Evolutionary conservation across 1,139 yeast species (phyloP).

Genomic region (Nakaseomyces nivariensis): DNA sequence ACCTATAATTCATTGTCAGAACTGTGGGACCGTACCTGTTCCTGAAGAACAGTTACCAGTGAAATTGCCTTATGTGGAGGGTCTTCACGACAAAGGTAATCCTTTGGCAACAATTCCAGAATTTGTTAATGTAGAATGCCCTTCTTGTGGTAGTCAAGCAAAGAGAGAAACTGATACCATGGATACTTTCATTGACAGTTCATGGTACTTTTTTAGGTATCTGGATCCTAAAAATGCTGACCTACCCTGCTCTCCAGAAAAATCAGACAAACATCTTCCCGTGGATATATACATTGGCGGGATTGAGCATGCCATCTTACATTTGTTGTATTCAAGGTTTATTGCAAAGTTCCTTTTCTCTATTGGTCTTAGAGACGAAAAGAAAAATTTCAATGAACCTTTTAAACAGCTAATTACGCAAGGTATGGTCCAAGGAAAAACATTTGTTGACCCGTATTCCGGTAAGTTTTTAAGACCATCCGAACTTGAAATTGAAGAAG

Average conservation of each 20-base stretch:
- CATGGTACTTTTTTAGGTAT: slow-evolving; percentile 90
- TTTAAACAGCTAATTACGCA: slow-evolving; percentile 73
- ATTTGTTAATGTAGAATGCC: slow-evolving; percentile 71
- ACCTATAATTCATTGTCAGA: slow-evolving; percentile 77
- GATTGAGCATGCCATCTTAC: slow-evolving; percentile 91
- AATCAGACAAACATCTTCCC: slow-evolving; percentile 57
- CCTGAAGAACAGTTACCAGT: slow-evolving; percentile 85
- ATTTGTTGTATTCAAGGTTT: slow-evolving; percentile 75
- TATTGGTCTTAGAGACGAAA: slow-evolving; percentile 51
- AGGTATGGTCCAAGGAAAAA: slow-evolving; percentile 96
- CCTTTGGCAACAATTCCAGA: slow-evolving; percentile 60
- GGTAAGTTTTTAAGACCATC: slow-evolving; percentile 72
- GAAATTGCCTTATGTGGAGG: slow-evolving; percentile 51
- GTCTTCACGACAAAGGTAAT: slow-evolving; percentile 48
- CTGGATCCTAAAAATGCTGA: slow-evolving; percentile 57
- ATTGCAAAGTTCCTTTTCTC: slow-evolving; percentile 66
- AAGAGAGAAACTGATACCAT: slow-evolving; percentile 91
- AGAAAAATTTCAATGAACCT: slow-evolving; percentile 59
- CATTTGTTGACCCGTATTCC: slow-evolving; percentile 59
- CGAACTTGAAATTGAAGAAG: slow-evolving; percentile 44
- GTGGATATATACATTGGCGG: slow-evolving; percentile 92
- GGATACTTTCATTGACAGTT: slow-evolving; percentile 97
- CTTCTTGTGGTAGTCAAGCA: slow-evolving; percentile 67
- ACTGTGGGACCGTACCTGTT: slow-evolving; percentile 84
- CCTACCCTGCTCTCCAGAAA: slow-evolving; percentile 42